Percentiles rank a stretch among this genome's conserved stretches.
Evolutionary conservation across 139 green algal species (phyloP).

Genomic region (Auxenochlorella protothecoides): DNA sequence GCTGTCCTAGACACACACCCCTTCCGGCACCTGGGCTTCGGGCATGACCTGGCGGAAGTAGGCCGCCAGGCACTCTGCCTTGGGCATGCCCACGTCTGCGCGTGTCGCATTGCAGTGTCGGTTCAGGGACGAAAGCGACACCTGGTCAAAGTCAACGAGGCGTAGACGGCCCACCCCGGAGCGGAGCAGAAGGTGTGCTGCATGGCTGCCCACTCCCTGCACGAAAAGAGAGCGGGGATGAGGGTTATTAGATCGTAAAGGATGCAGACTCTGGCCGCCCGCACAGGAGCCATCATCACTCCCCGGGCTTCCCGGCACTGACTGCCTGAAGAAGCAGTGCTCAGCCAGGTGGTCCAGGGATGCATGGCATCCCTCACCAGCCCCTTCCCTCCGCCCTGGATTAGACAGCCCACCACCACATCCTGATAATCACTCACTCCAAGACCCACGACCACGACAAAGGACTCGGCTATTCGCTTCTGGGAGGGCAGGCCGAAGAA

Average conservation of each 20-base stretch:
- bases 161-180: constrained; percentile 81
- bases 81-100: constrained; percentile 83
- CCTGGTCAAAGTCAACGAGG: constrained; percentile 95
- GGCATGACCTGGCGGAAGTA: constrained; percentile 85
- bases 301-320: too few species aligned
- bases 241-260: background rate
- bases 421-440: constrained; percentile 42
- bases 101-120: constrained; percentile 87
- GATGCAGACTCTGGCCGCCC: too few species aligned
- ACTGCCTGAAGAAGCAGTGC: too few species aligned
- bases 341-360: too few species aligned
- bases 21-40: constrained; percentile 48
- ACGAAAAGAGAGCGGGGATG: background rate
- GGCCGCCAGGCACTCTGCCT: constrained; percentile 62
- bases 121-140: constrained; percentile 85
- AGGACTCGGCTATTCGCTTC: constrained; percentile 40
- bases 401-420: too few species aligned
- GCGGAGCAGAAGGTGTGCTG: constrained; percentile 83
- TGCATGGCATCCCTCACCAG: too few species aligned
- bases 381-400: too few species aligned
- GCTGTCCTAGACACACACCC: too few species aligned
- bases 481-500: constrained; percentile 84
- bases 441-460: constrained; percentile 90
- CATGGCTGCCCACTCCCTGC: constrained; percentile 91
- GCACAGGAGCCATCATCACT: too few species aligned